A percentile compares a stretch with the other conserved stretches of the same genome.
Evolutionary conservation across 768 basidiomycete genomes (phyloP).

Genomic region (Podaxis sp.): DNA sequence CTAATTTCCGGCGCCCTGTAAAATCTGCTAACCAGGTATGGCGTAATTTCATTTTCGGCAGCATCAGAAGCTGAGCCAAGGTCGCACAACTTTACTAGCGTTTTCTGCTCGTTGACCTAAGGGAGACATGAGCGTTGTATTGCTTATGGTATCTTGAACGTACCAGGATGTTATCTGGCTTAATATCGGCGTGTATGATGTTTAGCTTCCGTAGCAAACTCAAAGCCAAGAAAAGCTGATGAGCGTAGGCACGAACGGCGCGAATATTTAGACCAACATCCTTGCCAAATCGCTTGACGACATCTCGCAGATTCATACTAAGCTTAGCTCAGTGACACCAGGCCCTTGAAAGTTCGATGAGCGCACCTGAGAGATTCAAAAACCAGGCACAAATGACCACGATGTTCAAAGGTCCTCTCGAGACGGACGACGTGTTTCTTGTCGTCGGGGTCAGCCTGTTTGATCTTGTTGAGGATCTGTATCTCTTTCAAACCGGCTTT

Average conservation of each 20-base stretch:
- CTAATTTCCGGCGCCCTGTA: conserved; percentile 99
- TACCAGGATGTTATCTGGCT: conserved; percentile 96
- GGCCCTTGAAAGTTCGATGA: not conserved
- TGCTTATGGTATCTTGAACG: conserved; percentile 22
- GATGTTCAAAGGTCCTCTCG: conserved; percentile 93
- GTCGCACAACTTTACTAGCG: conserved; percentile 90
- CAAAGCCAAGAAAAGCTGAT: conserved; percentile 89
- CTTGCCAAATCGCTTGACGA: conserved; percentile 97
- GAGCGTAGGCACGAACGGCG: conserved; percentile 98
- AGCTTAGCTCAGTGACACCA: not conserved
- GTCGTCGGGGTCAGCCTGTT: conserved; percentile 90
- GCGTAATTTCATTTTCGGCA: conserved; percentile 94
- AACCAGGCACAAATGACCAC: conserved; percentile 93
- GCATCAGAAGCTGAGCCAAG: conserved; percentile 96
- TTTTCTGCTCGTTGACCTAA: conserved; percentile 94
- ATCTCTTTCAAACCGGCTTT: conserved; percentile 92
- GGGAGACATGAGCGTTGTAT: not conserved
- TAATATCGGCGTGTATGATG: conserved; percentile 98
- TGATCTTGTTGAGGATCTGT: conserved; percentile 82
- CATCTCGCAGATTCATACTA: conserved; percentile 97
- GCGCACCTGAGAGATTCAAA: conserved; percentile 88
- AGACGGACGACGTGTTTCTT: conserved; percentile 95
- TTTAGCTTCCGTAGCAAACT: conserved; percentile 83
- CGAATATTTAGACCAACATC: conserved; percentile 94
- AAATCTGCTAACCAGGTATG: conserved; percentile 95